phyloP scores from a whole-genome alignment of 768 basidiomycete species.

The Leucosporidium yakuticum region DNA sequence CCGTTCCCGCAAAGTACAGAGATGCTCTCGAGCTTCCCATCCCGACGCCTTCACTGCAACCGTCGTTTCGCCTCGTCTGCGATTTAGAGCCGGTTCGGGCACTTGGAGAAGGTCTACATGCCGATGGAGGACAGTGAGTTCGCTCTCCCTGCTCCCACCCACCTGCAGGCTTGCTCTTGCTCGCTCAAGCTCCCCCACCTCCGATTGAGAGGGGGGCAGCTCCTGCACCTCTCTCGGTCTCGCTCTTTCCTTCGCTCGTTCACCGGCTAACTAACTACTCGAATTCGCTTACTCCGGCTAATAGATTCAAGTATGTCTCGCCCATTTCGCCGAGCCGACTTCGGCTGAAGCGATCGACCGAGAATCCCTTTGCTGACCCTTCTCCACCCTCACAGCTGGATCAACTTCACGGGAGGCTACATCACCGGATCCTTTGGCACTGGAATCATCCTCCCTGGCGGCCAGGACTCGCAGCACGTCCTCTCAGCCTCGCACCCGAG shows the following conservation, averaged over 20 bases:
- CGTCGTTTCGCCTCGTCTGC: slow-evolving; percentile 26
- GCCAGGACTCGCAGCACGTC: slow-evolving; percentile 27
- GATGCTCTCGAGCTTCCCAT: slow-evolving; percentile 9
- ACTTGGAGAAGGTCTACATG: slow-evolving; percentile 19
- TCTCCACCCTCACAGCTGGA: slow-evolving; percentile 9
- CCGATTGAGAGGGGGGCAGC: background rate
- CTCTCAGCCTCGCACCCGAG: slow-evolving; percentile 15
- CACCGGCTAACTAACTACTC: background rate
- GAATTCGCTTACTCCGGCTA: background rate
- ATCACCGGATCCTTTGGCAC: slow-evolving; percentile 14
- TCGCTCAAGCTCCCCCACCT: no score
- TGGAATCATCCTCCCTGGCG: slow-evolving; percentile 20
- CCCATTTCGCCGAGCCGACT: no score
- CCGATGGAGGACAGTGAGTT: slow-evolving; percentile 12
- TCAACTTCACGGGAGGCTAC: slow-evolving; percentile 27
- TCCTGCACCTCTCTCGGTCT: background rate
- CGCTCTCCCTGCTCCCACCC: no score
- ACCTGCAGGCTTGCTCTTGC: no score
- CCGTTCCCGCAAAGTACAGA: background rate
- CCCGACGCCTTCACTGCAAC: slow-evolving; percentile 1
- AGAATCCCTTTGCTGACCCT: no score
- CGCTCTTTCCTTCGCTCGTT: background rate
- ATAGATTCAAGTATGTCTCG: no score
- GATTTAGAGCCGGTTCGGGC: slow-evolving; percentile 24
- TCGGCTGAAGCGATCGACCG: no score